Conservation (phyloP, 208 protist genomes). For the Trypanosoma scelopori region DNA sequence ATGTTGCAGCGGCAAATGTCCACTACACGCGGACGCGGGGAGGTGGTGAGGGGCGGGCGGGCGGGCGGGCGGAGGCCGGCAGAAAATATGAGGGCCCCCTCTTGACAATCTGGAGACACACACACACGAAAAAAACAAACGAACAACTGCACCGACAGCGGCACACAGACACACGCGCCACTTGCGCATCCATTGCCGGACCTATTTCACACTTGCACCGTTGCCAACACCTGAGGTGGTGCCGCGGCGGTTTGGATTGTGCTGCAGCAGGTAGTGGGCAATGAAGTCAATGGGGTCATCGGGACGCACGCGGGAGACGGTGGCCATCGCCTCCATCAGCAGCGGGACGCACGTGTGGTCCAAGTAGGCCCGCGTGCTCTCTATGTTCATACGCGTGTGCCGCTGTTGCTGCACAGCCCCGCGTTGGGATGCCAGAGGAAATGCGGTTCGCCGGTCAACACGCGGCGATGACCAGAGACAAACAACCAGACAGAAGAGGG, state of each 20-base stretch:
- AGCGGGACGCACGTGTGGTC: conserved; percentile 67
- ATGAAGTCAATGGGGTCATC: conserved; percentile 62
- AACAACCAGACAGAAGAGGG: conserved; percentile 5
- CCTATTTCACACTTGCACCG: not conserved
- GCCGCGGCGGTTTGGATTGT: conserved; percentile 23
- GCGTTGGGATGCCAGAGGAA: not conserved
- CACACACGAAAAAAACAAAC: no score
- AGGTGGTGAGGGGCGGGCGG: no score
- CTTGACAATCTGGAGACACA: no score
- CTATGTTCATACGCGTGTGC: not conserved
- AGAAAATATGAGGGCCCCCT: no score
- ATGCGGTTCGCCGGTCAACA: not conserved
- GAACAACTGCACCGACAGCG: no score
- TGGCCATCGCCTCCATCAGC: conserved; percentile 48
- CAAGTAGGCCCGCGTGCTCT: conserved; percentile 37
- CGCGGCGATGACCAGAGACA: not conserved
- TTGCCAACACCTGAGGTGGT: not conserved
- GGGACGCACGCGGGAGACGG: conserved; percentile 42
- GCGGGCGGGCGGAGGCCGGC: no score
- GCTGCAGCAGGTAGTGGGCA: conserved; percentile 29
- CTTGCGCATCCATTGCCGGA: not conserved
- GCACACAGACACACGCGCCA: no score
- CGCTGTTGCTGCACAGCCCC: not conserved
- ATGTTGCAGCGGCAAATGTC: no score
- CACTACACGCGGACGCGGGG: no score